Evolutionary conservation across 225 moss, liverwort and hornwort species (phyloP).

Genomic region (Pseudisothecium myosuroides): DNA sequence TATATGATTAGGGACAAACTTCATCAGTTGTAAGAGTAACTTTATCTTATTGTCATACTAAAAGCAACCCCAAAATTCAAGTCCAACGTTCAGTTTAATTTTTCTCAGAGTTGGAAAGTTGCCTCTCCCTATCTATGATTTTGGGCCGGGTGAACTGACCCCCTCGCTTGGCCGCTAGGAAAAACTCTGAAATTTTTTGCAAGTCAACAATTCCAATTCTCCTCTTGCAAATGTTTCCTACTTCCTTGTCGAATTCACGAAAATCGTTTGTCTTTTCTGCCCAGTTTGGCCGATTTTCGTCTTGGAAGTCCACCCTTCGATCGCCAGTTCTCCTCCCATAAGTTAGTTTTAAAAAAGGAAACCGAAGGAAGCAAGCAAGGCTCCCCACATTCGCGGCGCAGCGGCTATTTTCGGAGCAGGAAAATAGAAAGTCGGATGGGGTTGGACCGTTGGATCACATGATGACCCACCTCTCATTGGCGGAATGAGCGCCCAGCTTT

Average conservation of each 20-base stretch:
- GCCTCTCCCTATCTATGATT: neutral
- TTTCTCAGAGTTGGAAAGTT: no score
- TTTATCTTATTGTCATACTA: neutral
- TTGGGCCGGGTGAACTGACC: no score
- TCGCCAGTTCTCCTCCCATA: neutral
- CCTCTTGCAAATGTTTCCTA: neutral
- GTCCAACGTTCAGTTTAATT: no score
- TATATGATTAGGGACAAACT: neutral
- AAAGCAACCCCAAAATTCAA: neutral
- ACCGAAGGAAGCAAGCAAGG: neutral
- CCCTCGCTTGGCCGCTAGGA: no score
- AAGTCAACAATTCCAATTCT: neutral
- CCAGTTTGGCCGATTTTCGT: neutral
- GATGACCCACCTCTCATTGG: neutral
- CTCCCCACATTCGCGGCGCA: neutral
- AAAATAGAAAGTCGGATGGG: neutral
- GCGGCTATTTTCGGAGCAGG: neutral
- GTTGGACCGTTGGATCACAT: neutral
- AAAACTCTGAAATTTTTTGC: no score
- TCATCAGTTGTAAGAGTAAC: neutral
- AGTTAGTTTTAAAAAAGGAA: neutral
- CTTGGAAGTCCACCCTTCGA: neutral
- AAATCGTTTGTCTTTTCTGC: neutral
- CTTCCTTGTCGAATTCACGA: accelerated
- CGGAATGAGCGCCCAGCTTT: neutral